A percentile compares a stretch with the other conserved stretches of the same genome.
Conservation (phyloP, 2,329 filamentous ascomycete species). For the Plenodomus tracheiphilus region DNA sequence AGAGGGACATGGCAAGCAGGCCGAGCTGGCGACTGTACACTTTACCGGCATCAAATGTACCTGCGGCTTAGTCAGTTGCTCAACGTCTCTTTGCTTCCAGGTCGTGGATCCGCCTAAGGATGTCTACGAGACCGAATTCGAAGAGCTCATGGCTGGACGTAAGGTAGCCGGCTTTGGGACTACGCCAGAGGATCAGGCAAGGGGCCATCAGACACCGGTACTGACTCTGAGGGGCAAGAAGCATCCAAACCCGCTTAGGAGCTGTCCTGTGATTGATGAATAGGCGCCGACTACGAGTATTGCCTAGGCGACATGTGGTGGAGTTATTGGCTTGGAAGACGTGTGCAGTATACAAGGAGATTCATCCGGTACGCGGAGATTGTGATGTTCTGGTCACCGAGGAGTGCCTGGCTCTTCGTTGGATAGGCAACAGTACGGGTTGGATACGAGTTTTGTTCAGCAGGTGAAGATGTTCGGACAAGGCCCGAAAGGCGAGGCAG, state of each 20-base stretch:
- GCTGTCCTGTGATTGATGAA: slow-evolving; percentile 6
- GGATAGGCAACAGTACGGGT: background rate
- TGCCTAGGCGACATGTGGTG: background rate
- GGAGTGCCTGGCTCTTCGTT: background rate
- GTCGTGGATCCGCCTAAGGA: slow-evolving; percentile 12
- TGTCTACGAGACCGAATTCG: background rate
- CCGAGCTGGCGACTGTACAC: slow-evolving; percentile 16
- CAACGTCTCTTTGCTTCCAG: slow-evolving; percentile 26
- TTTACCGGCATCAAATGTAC: slow-evolving; percentile 26
- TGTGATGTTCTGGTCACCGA: background rate
- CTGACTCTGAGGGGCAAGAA: slow-evolving; percentile 13
- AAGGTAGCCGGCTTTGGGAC: slow-evolving; percentile 6
- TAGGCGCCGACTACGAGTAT: background rate
- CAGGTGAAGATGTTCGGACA: background rate
- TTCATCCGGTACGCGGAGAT: background rate
- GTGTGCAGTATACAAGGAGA: background rate
- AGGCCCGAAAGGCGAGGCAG: background rate
- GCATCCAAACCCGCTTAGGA: slow-evolving; percentile 28
- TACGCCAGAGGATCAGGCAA: slow-evolving; percentile 15
- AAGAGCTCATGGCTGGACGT: background rate
- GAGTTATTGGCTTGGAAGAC: background rate
- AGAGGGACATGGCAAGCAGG: slow-evolving; percentile 19
- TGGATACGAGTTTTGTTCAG: background rate
- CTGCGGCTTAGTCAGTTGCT: slow-evolving; percentile 19
- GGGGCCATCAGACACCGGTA: slow-evolving; percentile 19